Base-by-base conservation (phyloP, 371 early-diverging fungal genomes). In the Haplosporangium sp. region DNA sequence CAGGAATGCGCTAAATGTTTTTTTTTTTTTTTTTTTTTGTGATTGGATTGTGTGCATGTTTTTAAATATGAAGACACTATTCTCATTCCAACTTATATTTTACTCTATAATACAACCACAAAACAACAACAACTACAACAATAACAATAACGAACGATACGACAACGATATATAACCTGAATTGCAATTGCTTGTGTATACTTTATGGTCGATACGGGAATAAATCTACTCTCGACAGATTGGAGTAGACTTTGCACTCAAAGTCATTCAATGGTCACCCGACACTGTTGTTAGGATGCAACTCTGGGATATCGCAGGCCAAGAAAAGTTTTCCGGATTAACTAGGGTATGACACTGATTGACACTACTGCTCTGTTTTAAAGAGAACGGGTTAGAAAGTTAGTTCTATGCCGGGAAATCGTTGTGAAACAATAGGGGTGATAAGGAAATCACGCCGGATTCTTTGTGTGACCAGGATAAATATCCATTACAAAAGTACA, bases 221-320 rank as follows among this genome's bases (percentile, higher is more conserved):
- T 55, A 9, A 55, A n/a, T 35, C 17, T 7, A 15, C n/a, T 50
- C 50, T 60, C 39, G 20, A 53, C 35, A 91, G 90, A 91, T 91
- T 82, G 95, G 95, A 47, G 95, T 95, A 57, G 95, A 95, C 66
- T 95, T 95, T 84, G 93, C 93, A 39, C 87, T 94, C 57, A 95
- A 95, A 81, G 91, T 92, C 38, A 88, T 94, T 58, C 89, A 90
- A 61, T 89, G 88, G 89, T 86, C 84, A 52, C 84, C 77, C 57
- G 78, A 83, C 50, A 83, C 88, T 15, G 88, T 89, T 59, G 88
- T 91, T 56, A 84, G 90, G 69, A 86, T 91, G 67, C 94, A 95
- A 70, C 85, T 95, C 37, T 95, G 95, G 95, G 95, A 95, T 79
- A 95, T 93, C 79, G 94, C 94, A 11, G 95, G 95, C 8, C 93